Evolutionary conservation across 148 eudicot species (phyloP).

Genomic region (Agrostemma githago): DNA sequence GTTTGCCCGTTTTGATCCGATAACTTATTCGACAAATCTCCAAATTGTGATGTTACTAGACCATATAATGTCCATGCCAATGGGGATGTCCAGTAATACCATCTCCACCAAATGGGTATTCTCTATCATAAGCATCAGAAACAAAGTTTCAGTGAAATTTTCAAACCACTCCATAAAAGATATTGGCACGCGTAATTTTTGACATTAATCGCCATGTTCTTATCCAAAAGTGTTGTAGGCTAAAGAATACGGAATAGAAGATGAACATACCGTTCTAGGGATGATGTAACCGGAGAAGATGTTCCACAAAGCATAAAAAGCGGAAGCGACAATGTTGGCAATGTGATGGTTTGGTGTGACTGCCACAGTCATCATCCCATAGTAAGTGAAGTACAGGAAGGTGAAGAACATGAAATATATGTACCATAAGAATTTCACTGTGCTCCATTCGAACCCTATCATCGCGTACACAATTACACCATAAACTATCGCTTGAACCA

Average conservation of each 20-base stretch:
- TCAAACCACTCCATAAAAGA: neutral
- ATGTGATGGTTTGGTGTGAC: constrained; percentile 31
- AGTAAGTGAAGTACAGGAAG: constrained; percentile 26
- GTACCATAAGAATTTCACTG: constrained; percentile 32
- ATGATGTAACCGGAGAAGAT: constrained; percentile 43
- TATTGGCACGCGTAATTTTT: neutral
- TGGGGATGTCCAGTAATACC: constrained; percentile 49
- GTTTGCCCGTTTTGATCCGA: constrained; percentile 9
- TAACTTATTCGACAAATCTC: constrained; percentile 20
- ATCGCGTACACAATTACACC: constrained; percentile 30
- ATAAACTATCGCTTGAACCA: constrained; percentile 27
- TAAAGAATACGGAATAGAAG: neutral
- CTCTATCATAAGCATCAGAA: constrained; percentile 21
- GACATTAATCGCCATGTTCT: neutral
- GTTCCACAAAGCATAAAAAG: constrained; percentile 27
- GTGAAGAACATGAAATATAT: constrained; percentile 28
- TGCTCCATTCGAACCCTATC: constrained; percentile 34
- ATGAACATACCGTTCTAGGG: constrained; percentile 23
- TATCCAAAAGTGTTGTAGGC: neutral
- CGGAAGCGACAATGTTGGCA: constrained; percentile 26
- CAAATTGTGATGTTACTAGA: constrained; percentile 40
- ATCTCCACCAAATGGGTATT: constrained; percentile 35
- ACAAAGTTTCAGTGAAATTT: neutral
- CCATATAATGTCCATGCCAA: constrained; percentile 44
- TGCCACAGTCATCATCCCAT: constrained; percentile 38